Evolutionary conservation across 805 yeast species (phyloP), one percentile per base, ranked within the genome.

Genomic region (Teunomyces funiuensis): DNA sequence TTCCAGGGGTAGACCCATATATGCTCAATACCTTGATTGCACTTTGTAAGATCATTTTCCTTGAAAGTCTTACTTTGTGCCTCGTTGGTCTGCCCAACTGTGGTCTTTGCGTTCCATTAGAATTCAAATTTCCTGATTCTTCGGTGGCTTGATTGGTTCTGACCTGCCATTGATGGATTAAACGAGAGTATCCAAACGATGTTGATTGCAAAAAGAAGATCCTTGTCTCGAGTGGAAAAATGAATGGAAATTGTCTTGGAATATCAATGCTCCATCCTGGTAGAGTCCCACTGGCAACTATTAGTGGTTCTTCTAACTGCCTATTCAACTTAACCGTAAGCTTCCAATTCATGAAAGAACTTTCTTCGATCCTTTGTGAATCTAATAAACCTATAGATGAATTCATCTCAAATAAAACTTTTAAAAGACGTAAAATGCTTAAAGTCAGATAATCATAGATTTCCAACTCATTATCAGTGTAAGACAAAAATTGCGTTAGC

Each of bases 121-220:
- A 23, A 33, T 37, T 54, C 6, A 42, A 20, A 27, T 43, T 43
- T 9, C 45, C 47, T 29, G 43, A 52, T 17, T 71, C 67, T 25
- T 66, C 74, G 39, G 61, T 58, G 15, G 66, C 73, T 7, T 73
- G 69, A 30, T 52, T 57, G 3, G 63, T 59, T 44, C 77, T 69
- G 4, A 65, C 55, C 51, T 80, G 85, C 96, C 96, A 88, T 33
- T 80, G 72, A 45, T 83, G 84, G 42, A 91, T 83, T 36, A 88
- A 66, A 42, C 97, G 73, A 1, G 95, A 85, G 57, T 87, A 84
- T 0, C 98, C 98, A 66, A 86, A 90, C 0, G 97, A 89, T 0
- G 97, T 88, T 6, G 90, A 81, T 50, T 86, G 91, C 41, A 91
- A 62, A 53, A 87, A 88, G 48, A 81, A 76, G 31, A 85, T 71